A percentile compares a stretch with the other conserved stretches of the same genome.
These are phyloP conservation scores for Boletus bicolor DNA, from an alignment of 768 basidiomycete species.

Conservation along the genomic window DNA sequence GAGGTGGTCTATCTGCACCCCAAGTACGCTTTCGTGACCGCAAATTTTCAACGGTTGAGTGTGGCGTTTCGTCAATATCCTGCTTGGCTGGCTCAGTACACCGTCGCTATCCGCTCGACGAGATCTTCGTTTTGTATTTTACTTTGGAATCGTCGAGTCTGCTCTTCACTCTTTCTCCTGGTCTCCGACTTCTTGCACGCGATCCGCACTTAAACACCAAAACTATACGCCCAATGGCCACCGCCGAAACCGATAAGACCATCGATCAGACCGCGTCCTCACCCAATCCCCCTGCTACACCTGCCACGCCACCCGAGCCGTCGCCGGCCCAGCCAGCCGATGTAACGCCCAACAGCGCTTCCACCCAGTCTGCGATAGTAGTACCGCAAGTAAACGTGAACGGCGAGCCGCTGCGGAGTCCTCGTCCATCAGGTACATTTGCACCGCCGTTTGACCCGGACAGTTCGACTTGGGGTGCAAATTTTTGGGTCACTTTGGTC, in stretches of 20 bases:
- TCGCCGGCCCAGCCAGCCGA: conserved; percentile 8
- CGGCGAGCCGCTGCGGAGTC: conserved; percentile 32
- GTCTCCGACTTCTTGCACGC: conserved; percentile 1
- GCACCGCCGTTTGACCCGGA: conserved; percentile 22
- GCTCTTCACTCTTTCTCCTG: background rate
- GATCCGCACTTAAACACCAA: conserved; percentile 7
- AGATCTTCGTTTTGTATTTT: conserved; percentile 22
- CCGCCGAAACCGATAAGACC: conserved; percentile 23
- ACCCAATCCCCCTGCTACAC: conserved; percentile 1
- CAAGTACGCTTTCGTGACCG: conserved; percentile 15
- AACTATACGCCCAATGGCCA: conserved; percentile 20
- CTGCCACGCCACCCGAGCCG: conserved; percentile 2
- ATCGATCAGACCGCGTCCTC: conserved; percentile 22
- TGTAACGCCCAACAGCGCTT: conserved; percentile 8
- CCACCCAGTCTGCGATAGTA: conserved; percentile 15
- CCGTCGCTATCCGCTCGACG: conserved; percentile 5
- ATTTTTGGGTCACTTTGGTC: conserved; percentile 92
- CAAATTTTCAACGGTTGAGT: conserved; percentile 28
- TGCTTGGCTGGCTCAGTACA: conserved; percentile 12
- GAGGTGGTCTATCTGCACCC: conserved; percentile 23
- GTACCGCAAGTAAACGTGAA: conserved; percentile 37
- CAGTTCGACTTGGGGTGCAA: conserved; percentile 73
- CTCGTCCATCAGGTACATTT: conserved; percentile 31
- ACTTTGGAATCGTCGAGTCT: conserved; percentile 2
- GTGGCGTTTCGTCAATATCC: conserved; percentile 12